A percentile compares a stretch with the other conserved stretches of the same genome.
Evolutionary conservation across 2,329 filamentous ascomycete species (phyloP).

Genomic region (Penicillium sclerotigenum): DNA sequence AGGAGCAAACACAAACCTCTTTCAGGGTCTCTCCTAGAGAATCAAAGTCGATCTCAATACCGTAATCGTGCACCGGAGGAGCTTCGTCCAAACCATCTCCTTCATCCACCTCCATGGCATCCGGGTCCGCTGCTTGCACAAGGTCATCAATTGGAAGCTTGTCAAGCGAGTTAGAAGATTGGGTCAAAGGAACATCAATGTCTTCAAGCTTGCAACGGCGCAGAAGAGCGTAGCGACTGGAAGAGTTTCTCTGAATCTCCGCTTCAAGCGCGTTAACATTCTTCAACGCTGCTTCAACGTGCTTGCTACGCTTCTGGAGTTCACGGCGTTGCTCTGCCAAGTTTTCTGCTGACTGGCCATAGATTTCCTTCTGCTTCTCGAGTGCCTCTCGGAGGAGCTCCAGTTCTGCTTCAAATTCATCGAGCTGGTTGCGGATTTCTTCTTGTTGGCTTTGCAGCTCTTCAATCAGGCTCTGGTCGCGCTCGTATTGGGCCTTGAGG

Average conservation of each 20-base stretch:
- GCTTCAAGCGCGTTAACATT: slow-evolving; percentile 77
- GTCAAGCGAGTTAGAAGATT: slow-evolving; percentile 69
- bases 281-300: slow-evolving; percentile 72
- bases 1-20: slow-evolving; percentile 55
- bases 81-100: slow-evolving; percentile 51
- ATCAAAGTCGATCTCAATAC: slow-evolving; percentile 84
- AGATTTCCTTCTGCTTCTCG: slow-evolving; percentile 64
- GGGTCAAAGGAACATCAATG: slow-evolving; percentile 74
- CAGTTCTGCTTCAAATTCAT: slow-evolving; percentile 70
- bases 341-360: slow-evolving; percentile 67
- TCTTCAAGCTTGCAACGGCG: slow-evolving; percentile 92
- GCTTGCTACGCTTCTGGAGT: slow-evolving; percentile 77
- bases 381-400: slow-evolving; percentile 71
- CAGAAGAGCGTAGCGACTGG: slow-evolving; percentile 77
- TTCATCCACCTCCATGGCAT: slow-evolving; percentile 91
- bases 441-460: slow-evolving; percentile 70
- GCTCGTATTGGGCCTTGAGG: slow-evolving; percentile 64
- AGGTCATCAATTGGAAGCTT: slow-evolving; percentile 84
- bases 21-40: slow-evolving; percentile 78
- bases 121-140: slow-evolving; percentile 67
- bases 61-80: slow-evolving; percentile 77
- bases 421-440: slow-evolving; percentile 69
- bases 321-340: slow-evolving; percentile 76
- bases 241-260: slow-evolving; percentile 79
- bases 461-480: slow-evolving; percentile 66